phyloP scores from a whole-genome alignment of 78 protist genomes.

The Dictyostelium brefeldianum region DNA sequence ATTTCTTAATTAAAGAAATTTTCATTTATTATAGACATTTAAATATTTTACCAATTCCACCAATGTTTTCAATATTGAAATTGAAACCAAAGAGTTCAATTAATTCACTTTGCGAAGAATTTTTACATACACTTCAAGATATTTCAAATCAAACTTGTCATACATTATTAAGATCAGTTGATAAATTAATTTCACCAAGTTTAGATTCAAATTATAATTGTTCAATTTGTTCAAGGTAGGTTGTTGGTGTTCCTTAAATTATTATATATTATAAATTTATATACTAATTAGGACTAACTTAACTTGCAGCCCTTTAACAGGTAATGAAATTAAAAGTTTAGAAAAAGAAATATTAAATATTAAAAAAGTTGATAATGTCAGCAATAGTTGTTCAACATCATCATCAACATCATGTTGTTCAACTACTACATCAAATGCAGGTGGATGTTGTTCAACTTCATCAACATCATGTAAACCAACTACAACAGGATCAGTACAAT shows the following conservation, averaged over 20 bases:
- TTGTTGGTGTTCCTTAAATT: not conserved
- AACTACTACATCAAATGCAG: not conserved
- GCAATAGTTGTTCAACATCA: not conserved
- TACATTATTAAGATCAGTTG: constrained; percentile 71
- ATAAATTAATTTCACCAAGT: constrained; percentile 50
- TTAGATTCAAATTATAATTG: constrained; percentile 20
- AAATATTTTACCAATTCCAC: not conserved
- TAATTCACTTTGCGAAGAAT: constrained; percentile 72
- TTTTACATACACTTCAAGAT: constrained; percentile 57
- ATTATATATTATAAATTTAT: not conserved
- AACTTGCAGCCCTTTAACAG: not conserved
- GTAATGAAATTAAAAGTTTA: constrained; percentile 23
- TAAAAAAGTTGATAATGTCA: not conserved
- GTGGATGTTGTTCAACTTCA: constrained; percentile 29
- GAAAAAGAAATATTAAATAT: not conserved
- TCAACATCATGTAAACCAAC: not conserved
- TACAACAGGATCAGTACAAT: not conserved
- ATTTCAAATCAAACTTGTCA: constrained; percentile 70
- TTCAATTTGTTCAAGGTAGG: constrained; percentile 45
- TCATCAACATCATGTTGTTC: constrained; percentile 1
- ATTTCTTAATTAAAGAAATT: constrained; percentile 50
- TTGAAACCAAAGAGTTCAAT: constrained; percentile 33
- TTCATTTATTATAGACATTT: constrained; percentile 39
- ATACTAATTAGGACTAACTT: not conserved
- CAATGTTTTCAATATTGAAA: not conserved